Percentiles rank a stretch among this genome's conserved stretches.
phyloP scores from a whole-genome alignment of 2,329 filamentous ascomycete genomes.

The Microascus cirrosus region DNA sequence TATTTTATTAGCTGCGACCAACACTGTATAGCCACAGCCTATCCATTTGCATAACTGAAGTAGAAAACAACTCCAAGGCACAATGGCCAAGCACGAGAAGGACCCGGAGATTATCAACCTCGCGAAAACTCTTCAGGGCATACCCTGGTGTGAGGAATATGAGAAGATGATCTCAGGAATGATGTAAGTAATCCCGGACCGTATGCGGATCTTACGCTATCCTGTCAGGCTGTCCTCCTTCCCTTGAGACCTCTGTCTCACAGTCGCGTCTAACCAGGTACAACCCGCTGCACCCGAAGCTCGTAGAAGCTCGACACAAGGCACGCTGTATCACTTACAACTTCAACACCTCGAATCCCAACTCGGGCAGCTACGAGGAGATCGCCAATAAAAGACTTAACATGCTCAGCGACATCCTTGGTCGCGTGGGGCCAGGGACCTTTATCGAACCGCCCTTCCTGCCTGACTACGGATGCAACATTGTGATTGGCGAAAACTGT shows the following conservation, averaged over 20 bases:
- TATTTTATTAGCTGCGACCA: too few relatives aligned
- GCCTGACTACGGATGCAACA: slow-evolving; percentile 57
- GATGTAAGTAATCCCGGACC: slow-evolving; percentile 28
- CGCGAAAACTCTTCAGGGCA: slow-evolving; percentile 34
- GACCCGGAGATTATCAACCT: slow-evolving; percentile 28
- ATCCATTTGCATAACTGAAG: too few relatives aligned
- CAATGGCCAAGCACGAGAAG: slow-evolving; percentile 20
- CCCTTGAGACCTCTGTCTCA: too few relatives aligned
- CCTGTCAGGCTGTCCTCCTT: too few relatives aligned
- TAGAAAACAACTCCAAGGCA: not conserved
- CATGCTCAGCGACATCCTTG: slow-evolving; percentile 37
- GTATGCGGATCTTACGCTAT: too few relatives aligned
- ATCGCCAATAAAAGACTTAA: slow-evolving; percentile 25
- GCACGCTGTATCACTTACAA: slow-evolving; percentile 42
- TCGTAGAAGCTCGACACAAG: slow-evolving; percentile 38
- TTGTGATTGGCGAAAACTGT: slow-evolving; percentile 48
- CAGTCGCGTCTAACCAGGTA: too few relatives aligned
- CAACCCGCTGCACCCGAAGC: slow-evolving; percentile 32
- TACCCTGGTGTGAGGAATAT: slow-evolving; percentile 48
- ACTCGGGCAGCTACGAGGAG: slow-evolving; percentile 28
- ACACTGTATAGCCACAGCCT: too few relatives aligned
- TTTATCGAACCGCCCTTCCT: slow-evolving; percentile 51
- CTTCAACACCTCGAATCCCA: slow-evolving; percentile 46
- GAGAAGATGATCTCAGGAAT: slow-evolving; percentile 55
- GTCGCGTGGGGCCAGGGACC: slow-evolving; percentile 35